These are phyloP conservation scores for Lentinus tigrinus DNA, from an alignment of 768 basidiomycete species.

Conservation along the genomic window DNA sequence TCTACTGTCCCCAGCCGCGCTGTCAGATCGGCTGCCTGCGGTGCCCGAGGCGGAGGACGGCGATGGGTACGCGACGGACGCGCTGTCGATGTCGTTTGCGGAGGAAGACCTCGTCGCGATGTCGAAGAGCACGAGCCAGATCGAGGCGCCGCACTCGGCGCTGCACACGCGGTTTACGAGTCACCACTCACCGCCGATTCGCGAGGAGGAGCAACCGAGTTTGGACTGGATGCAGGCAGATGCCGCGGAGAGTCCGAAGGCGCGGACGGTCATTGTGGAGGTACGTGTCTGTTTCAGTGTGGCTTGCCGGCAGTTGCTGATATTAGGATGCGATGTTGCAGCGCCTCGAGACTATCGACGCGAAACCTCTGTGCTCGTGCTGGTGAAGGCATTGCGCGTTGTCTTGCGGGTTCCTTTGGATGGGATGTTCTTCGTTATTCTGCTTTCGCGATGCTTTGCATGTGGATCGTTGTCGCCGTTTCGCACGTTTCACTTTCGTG, in stretches of 20 bases:
- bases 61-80: constrained; percentile 14
- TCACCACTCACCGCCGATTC: constrained; percentile 27
- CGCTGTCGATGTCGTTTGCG: constrained; percentile 47
- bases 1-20: constrained; percentile 50
- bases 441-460: constrained; percentile 13
- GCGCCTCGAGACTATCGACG: constrained; percentile 74
- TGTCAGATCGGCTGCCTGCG: constrained; percentile 48
- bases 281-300: constrained; percentile 37
- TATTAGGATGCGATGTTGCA: constrained; percentile 27
- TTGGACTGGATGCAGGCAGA: constrained; percentile 49
- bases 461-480: not conserved
- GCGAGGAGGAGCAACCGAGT: constrained; percentile 29
- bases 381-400: constrained; percentile 32
- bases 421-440: not conserved
- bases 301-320: constrained; percentile 1
- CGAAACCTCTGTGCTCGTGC: constrained; percentile 68
- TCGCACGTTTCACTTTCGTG: not conserved
- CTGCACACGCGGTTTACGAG: constrained; percentile 37
- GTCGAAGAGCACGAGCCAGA: constrained; percentile 76
- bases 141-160: constrained; percentile 48
- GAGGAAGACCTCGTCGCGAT: constrained; percentile 73
- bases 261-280: constrained; percentile 69
- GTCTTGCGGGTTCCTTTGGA: not conserved
- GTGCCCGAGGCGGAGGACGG: constrained; percentile 45
- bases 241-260: constrained; percentile 40